Conservation (phyloP, 2,329 filamentous ascomycete species). For the Aspergillus pseudotamarii region DNA sequence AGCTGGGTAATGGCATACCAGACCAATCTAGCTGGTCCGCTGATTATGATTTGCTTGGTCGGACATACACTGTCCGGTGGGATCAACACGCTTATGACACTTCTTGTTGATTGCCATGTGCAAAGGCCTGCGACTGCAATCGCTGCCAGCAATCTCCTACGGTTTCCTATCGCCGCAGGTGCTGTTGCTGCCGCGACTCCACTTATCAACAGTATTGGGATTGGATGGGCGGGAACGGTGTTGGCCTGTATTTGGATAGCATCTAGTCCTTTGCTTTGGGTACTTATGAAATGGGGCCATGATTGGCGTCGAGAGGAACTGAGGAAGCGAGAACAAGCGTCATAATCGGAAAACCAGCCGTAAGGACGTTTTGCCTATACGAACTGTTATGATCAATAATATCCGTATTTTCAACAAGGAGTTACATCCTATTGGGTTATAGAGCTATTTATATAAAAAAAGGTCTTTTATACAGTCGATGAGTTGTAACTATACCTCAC, state of each 20-base stretch:
- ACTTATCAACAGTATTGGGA: conserved; percentile 42
- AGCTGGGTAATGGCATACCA: conserved; percentile 39
- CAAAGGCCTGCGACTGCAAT: conserved; percentile 40
- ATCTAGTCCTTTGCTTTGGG: background rate
- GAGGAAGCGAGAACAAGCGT: background rate
- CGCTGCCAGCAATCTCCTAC: conserved; percentile 45
- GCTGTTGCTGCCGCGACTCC: conserved; percentile 42
- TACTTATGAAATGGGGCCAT: background rate
- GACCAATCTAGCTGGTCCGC: conserved; percentile 35
- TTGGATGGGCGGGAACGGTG: conserved; percentile 47
- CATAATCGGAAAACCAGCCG: fast-evolving
- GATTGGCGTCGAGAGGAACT: background rate
- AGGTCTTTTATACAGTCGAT: too few relatives aligned
- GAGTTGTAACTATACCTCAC: too few relatives aligned
- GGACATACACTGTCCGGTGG: conserved; percentile 40
- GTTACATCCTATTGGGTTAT: too few relatives aligned
- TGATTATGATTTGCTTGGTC: conserved; percentile 37
- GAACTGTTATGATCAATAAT: too few relatives aligned
- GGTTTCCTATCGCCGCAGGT: conserved; percentile 45
- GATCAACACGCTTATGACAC: conserved; percentile 44
- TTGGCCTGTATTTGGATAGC: conserved; percentile 32
- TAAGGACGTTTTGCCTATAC: too few relatives aligned
- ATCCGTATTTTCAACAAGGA: too few relatives aligned
- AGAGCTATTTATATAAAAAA: too few relatives aligned
- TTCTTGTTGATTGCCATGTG: conserved; percentile 49